phyloP scores from a whole-genome alignment of 2,329 filamentous ascomycete genomes.

The Nemania serpens region DNA sequence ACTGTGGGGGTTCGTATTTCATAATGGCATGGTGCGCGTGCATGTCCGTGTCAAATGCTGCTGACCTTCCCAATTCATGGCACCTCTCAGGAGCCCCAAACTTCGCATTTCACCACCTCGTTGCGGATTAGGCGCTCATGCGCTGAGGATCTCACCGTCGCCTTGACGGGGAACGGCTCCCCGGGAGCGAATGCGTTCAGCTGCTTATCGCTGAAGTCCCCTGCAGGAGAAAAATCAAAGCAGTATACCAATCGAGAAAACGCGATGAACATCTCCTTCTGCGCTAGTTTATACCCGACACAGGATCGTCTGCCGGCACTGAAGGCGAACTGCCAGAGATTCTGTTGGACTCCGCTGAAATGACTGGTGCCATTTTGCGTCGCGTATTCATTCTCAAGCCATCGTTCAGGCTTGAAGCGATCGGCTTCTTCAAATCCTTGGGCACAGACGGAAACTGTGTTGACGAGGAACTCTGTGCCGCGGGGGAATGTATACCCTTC shows the following conservation, averaged over 20 bases:
- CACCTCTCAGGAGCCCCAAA: not conserved
- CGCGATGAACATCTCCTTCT: conserved; percentile 26
- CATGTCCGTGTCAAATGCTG: not conserved
- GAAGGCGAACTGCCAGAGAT: conserved; percentile 24
- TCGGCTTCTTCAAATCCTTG: conserved; percentile 8
- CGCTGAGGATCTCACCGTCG: conserved; percentile 14
- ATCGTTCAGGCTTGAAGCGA: conserved; percentile 25
- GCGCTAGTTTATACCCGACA: conserved; percentile 24
- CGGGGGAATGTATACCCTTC: conserved; percentile 50
- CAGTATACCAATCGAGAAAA: conserved; percentile 26
- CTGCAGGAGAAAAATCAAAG: conserved; percentile 19
- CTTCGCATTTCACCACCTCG: conserved; percentile 10
- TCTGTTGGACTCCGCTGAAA: not conserved
- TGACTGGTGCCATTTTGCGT: not conserved
- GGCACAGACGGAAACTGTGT: conserved; percentile 43
- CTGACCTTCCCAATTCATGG: not conserved
- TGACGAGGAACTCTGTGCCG: conserved; percentile 49
- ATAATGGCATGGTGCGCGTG: not conserved
- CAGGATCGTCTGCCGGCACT: conserved; percentile 20
- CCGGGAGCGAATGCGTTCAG: conserved; percentile 14
- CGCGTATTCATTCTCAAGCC: conserved; percentile 11
- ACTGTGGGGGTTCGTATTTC: not conserved
- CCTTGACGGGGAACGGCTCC: conserved; percentile 16
- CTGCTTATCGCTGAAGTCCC: conserved; percentile 18
- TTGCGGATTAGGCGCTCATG: conserved; percentile 17